Base-by-base conservation (phyloP, 164 flowering plant species). In the Nymphaea colorata region DNA sequence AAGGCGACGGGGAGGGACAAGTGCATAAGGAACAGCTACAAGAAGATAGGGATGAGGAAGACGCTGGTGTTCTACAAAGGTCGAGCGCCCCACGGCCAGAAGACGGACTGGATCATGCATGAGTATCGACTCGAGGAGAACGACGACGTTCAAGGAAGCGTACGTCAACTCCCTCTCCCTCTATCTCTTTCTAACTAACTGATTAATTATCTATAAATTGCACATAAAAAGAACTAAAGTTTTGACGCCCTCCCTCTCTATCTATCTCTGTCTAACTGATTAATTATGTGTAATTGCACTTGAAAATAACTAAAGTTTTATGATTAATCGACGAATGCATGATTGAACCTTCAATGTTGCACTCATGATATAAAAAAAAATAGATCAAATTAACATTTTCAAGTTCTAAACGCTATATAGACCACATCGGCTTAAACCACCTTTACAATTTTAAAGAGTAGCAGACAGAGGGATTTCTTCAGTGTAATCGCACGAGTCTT, bases 61-160 rank as follows among this genome's bases (percentile, higher is more conserved):
- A 93, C 98, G 43, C 88, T 93, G 0, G 96, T 93, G 4, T 93
- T 93, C 81, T 93, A 93, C 72, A 71, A 87, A 70, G 98, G 98
- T 2, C 76, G 98, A 74, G 98, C 98, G 57, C 98, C 98, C 6
- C 96, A 93, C 61, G 98, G 98, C 64, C 96, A 90, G 43, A 93
- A 93, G 77, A 83, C 95, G 44, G 96, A 93, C 43, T 93, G 98
- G 98, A 93, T 93, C 78, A 93, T 93, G 98, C 98, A 93, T 64
- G 98, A 93, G 69, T 93, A 74, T 67, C 47, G 16, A 6, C 12
- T 47, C 11, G 64, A 61, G n/a, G 64, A 61, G 64, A 61, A 61
- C 64, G 41, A 61, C 16, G 64, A 61, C 36, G 64, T 61, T 7
- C 25, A 61, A 53, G 69, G 44, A 44, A 68, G 5, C 53, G 67